Base-by-base conservation (phyloP, 2,329 filamentous ascomycete genomes). In the Escovopsis sp. region DNA sequence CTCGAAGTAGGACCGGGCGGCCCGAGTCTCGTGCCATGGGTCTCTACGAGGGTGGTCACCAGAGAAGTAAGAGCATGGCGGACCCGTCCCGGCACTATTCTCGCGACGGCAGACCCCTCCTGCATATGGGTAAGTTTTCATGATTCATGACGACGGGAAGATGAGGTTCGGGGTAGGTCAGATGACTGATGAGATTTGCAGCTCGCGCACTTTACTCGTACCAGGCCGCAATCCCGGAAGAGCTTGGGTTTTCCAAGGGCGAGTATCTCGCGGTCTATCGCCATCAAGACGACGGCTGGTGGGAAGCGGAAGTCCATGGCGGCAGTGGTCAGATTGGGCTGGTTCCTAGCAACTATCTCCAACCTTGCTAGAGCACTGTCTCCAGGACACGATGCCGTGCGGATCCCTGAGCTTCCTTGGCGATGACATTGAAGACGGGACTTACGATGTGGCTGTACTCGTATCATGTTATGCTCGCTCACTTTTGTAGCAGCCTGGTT, bases 221-320 rank as follows among this genome's bases (percentile, higher is more conserved):
- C 60, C 79, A 83, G 55, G 87, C 91, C 2, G 89, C 87, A 16
- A 98, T 98, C 44, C 86, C 89, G 0, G 91, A 96, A 58, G 93
- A 98, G 62, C 67, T 98, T 15, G 82, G 83, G 12, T 98, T 98
- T 60, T 71, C 72, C 37, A 98, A 98, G 66, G 88, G 88, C 38
- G 93, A 98, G 56, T 78, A 89, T 45, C 70, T 98, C 12, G 86
- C 89, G 2, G 79, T 98, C 12, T 68, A 95, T 37, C 74, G 88
- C 45, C 77, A 94, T 54, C 91, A 98, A 63, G 91, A 98, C 58
- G 91, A 98, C 57, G 91, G 91, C 15, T 98, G 91, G 91, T 98
- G 93, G 91, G 91, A 98, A 65, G 93, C 93, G 11, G 89, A 95
- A 60, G 76, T 95, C 34, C 84, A 88, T 37, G 79, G 80, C 20